These are phyloP conservation scores for Xerocomellus dryophilus DNA, from an alignment of 768 basidiomycete genomes.

Conservation along the genomic window DNA sequence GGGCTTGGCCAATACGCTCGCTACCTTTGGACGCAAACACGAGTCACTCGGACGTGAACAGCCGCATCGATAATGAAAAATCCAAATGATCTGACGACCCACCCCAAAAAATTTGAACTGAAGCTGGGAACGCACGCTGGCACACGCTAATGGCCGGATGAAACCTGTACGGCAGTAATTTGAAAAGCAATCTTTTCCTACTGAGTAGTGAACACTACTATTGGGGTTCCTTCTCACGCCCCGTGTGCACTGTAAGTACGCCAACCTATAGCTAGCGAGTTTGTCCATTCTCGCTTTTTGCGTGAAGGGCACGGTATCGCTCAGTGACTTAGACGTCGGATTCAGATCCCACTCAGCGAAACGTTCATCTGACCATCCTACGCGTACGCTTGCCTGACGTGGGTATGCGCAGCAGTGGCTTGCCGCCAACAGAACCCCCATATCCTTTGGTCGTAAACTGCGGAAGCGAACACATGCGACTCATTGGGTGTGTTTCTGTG, in stretches of 20 bases:
- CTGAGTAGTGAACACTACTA: background rate
- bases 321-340: background rate
- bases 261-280: background rate
- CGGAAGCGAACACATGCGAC: background rate
- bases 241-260: too few species aligned
- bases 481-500: background rate
- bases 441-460: background rate
- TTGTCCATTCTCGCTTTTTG: background rate
- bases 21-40: background rate
- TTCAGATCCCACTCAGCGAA: constrained; percentile 12
- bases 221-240: constrained; percentile 16
- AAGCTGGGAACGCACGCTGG: constrained; percentile 10
- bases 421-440: background rate
- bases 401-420: background rate
- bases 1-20: background rate
- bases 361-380: background rate
- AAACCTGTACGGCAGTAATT: constrained; percentile 8
- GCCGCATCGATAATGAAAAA: background rate
- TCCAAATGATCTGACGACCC: background rate
- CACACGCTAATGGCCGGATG: background rate
- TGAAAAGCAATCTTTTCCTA: background rate
- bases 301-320: background rate
- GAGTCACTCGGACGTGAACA: background rate
- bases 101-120: constrained; percentile 12
- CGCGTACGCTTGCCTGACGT: constrained; percentile 3